A percentile compares a stretch with the other conserved stretches of the same genome.
phyloP scores from a whole-genome alignment of 75 land plant species.

The Pseudotsuga menziesii region DNA sequence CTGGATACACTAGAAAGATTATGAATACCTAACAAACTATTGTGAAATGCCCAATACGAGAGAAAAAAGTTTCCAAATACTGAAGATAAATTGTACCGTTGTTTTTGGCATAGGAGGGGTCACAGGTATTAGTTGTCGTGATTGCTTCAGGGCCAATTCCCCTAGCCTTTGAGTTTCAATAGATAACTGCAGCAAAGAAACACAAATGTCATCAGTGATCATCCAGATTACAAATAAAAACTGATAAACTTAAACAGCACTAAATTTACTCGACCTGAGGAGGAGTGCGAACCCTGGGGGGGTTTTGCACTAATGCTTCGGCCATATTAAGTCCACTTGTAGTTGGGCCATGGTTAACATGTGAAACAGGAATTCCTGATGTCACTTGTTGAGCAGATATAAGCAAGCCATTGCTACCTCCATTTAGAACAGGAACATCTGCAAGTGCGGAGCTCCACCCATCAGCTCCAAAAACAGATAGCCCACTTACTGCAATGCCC shows the following conservation, averaged over 20 bases:
- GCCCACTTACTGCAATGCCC: slow-evolving; percentile 26
- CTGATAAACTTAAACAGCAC: not conserved
- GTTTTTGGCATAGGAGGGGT: slow-evolving; percentile 68
- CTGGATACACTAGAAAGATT: not conserved
- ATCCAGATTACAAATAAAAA: not conserved
- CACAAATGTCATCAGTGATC: not conserved
- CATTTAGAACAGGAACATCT: slow-evolving; percentile 56
- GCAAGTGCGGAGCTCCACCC: slow-evolving; percentile 87
- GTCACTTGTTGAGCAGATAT: slow-evolving; percentile 19
- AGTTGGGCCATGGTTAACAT: slow-evolving; percentile 8
- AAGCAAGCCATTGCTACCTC: slow-evolving; percentile 21
- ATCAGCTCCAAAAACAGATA: slow-evolving; percentile 43
- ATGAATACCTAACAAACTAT: not conserved
- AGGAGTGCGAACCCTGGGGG: slow-evolving; percentile 48
- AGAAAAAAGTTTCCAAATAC: not conserved
- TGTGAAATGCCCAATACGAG: not conserved
- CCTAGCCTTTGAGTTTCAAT: slow-evolving; percentile 61
- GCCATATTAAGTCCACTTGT: slow-evolving; percentile 71
- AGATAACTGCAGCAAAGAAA: slow-evolving; percentile 42
- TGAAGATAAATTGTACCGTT: slow-evolving; percentile 23
- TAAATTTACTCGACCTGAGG: slow-evolving; percentile 56
- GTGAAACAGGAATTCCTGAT: slow-evolving; percentile 13
- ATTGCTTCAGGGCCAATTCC: slow-evolving; percentile 74
- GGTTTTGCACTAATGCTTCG: slow-evolving; percentile 75
- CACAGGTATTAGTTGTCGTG: slow-evolving; percentile 72